Evolutionary conservation across 139 green algal species (phyloP), one percentile per base, ranked within the genome.

Genomic region (Monoraphidium neglectum): DNA sequence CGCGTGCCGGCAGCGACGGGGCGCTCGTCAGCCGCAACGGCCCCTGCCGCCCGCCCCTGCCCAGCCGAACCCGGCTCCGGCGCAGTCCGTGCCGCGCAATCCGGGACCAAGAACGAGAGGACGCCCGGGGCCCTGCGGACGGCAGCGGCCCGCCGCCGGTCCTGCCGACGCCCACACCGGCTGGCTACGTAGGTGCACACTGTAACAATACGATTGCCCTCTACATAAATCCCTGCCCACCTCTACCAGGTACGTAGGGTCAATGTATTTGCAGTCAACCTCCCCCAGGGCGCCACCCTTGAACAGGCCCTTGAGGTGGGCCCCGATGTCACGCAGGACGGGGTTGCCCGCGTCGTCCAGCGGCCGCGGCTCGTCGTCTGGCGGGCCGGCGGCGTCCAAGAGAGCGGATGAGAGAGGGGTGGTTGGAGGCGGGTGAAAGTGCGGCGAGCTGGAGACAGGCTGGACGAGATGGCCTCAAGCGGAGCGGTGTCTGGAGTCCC

Each of bases 161-260:
- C 61, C 47, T 72, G 30, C 68, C 60, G 68, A 77, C 65, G 26
- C 24, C 21, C 23, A 36, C 38, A 57, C 64, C 33, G 37, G 24
- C 38, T 46, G 40, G 38, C 2, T 5, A 23, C 10, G 3, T 53
- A 21, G 5, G 21, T 51, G 33, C 43, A 35, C 56, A 64, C 13
- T 33, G 10, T 15, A 30, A 30, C 56, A 8, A 30, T 47, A n/a
- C 28, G n/a, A 49, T 36, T 47, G 32, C 18, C 35, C 32, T 28
- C 46, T 51, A 13, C 3, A 32, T 33, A 35, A 65, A 2, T 2
- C 67, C 18, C 46, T n/a, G 2, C 47, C 23, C 30, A 76, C 70
- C 70, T 76, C 82, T 62, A 97, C 91, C 90, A 96, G 94, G 91
- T 98, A 97, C 18, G 88, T 91, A 28, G 93, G 93, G 73, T 97